Evolutionary conservation across 2,329 filamentous ascomycete species (phyloP), one percentile per base, ranked within the genome.

Genomic region (Aureobasidium melanogenum): DNA sequence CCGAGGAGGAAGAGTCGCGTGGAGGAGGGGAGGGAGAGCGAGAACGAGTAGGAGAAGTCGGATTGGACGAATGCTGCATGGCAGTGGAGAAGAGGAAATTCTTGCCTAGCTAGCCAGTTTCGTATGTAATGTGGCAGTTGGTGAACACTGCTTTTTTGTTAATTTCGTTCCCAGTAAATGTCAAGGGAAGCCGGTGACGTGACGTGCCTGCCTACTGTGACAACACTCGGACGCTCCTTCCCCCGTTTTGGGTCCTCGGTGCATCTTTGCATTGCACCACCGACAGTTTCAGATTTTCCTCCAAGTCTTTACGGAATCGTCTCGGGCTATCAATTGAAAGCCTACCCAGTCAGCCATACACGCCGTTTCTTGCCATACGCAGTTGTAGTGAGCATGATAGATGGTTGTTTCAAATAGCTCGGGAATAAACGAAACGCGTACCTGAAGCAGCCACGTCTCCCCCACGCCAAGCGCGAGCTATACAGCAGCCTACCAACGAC

Each of bases 371-470:
- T 12, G 10, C 7, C 34, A 22, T 8, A 17, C 14, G n/a, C 14
- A 8, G 26, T 39, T 22, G 9, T 24, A 26, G 17, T 14, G 24
- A 17, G 32, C 1, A 34, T 32, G 17, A 10, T 44, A 5, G 6
- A 43, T 56, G 26, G 15, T 44, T 34, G 26, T 22, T 14, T 15
- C 10, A 32, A 43, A 56, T 34, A 56, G n/a, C 32, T 36, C 32
- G 32, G 32, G 12, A 36, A 44, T 32, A 22, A 19, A 44, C 10
- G 26, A 44, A n/a, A 39, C 52, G 52, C 52, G 52, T 38, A 56
- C 52, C 52, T 56, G 52, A 50, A 59, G 56, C 56, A 59, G 56
- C 56, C 56, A 50, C 56, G 56, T 59, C 44, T 47, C 47, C 56
- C 55, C 56, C 56, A 59, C 56, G 56, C 56, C 56, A 59, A 59